phyloP scores from a whole-genome alignment of 2,329 filamentous ascomycete genomes.

The Emericellopsis atlantica region DNA sequence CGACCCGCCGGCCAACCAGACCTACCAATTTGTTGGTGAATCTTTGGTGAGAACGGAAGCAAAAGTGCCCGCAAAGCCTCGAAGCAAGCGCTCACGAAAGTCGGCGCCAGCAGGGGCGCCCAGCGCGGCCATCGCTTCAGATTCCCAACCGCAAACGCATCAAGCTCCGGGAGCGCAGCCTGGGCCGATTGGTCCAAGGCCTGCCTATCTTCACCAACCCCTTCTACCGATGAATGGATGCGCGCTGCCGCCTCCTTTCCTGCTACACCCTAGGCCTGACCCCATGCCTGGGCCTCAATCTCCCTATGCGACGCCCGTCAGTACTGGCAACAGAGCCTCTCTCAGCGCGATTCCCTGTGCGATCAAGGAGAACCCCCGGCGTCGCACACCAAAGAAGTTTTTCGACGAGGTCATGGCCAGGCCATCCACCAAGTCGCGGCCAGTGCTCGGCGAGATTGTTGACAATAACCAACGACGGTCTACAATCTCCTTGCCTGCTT shows the following conservation, averaged over 20 bases:
- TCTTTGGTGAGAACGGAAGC: too few relatives aligned
- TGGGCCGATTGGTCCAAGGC: too few relatives aligned
- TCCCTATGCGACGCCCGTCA: conserved; percentile 1
- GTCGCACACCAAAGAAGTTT: conserved; percentile 31
- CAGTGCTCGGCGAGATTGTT: too few relatives aligned
- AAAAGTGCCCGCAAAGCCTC: background rate
- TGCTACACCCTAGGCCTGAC: background rate
- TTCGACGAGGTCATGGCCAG: conserved; percentile 15
- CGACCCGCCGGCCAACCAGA: too few relatives aligned
- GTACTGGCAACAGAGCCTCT: conserved; percentile 1
- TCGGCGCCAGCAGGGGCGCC: too few relatives aligned
- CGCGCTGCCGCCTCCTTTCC: background rate
- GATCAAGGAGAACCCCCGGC: conserved; percentile 34
- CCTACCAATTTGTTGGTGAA: too few relatives aligned
- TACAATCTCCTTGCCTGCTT: too few relatives aligned
- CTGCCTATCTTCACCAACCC: too few relatives aligned
- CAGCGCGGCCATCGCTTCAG: too few relatives aligned
- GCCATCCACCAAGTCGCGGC: background rate
- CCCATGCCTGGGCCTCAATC: background rate
- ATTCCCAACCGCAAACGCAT: background rate
- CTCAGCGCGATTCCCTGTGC: conserved; percentile 34
- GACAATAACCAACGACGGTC: too few relatives aligned
- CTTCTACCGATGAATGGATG: background rate
- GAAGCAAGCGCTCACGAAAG: too few relatives aligned
- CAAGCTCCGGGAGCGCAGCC: background rate